Evolutionary conservation across 495 filamentous ascomycete genomes (phyloP).

Genomic region (Xylaria intraflava): DNA sequence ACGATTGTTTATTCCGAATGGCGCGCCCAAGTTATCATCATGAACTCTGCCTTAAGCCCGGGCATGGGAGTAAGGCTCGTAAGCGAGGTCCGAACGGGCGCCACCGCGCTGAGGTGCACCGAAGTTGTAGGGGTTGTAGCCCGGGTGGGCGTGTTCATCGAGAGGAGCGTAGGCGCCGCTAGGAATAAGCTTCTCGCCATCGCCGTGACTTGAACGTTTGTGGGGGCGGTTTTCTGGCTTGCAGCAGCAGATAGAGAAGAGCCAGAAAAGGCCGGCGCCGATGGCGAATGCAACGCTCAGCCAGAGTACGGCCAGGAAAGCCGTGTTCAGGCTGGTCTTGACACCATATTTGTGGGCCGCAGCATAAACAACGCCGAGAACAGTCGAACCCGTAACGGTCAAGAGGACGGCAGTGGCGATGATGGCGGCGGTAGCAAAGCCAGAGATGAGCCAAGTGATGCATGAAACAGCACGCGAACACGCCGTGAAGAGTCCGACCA

Average conservation of each 20-base stretch:
- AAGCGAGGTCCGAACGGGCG: conserved; percentile 37
- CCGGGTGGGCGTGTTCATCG: conserved; percentile 28
- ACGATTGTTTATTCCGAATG: not conserved
- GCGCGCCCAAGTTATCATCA: not conserved
- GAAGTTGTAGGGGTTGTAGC: conserved; percentile 29
- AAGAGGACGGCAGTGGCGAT: conserved; percentile 53
- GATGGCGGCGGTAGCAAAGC: conserved; percentile 54
- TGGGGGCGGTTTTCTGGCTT: conserved; percentile 33
- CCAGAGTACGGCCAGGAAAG: conserved; percentile 68
- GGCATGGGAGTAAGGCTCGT: conserved; percentile 50
- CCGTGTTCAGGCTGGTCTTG: conserved; percentile 52
- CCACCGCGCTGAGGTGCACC: conserved; percentile 24
- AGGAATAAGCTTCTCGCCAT: conserved; percentile 42
- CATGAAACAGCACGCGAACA: conserved; percentile 44
- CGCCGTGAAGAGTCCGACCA: conserved; percentile 69
- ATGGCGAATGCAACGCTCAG: conserved; percentile 70
- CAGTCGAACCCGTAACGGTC: conserved; percentile 54
- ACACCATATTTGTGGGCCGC: conserved; percentile 62
- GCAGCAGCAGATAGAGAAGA: conserved; percentile 88
- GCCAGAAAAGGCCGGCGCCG: conserved; percentile 75
- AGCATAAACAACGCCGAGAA: conserved; percentile 61
- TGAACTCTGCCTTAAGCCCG: conserved; percentile 2
- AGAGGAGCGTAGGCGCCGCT: conserved; percentile 40
- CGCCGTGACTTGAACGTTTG: conserved; percentile 12
- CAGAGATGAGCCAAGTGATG: conserved; percentile 40